Conservation (phyloP, 1,139 yeast species). For the Torulaspora globosa region DNA sequence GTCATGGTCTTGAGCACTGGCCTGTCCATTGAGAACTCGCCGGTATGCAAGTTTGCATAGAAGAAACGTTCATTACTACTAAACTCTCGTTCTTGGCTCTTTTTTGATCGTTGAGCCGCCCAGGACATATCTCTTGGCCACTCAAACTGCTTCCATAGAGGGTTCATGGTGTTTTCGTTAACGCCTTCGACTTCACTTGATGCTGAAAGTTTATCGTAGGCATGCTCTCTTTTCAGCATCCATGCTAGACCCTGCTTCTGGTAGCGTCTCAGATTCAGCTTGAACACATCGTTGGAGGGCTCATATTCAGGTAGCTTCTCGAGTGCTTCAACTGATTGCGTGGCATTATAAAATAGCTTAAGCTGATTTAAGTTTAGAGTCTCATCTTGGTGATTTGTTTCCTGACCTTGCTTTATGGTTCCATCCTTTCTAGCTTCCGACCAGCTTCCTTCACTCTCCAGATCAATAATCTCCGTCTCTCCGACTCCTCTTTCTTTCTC, state of each 20-base stretch:
- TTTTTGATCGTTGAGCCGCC: slow-evolving; percentile 29
- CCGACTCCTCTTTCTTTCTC: slow-evolving; percentile 27
- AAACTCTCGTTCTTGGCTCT: slow-evolving; percentile 1
- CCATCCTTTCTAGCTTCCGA: slow-evolving; percentile 5
- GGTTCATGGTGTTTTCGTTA: slow-evolving; percentile 63
- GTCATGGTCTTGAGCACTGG: slow-evolving; percentile 60
- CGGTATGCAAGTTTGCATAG: slow-evolving; percentile 79
- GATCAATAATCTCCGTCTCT: slow-evolving; percentile 35
- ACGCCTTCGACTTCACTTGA: slow-evolving; percentile 28
- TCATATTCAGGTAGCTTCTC: slow-evolving; percentile 55
- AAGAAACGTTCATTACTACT: slow-evolving; percentile 41
- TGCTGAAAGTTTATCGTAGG: slow-evolving; percentile 39
- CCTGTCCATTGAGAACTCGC: slow-evolving; percentile 65
- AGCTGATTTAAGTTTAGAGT: slow-evolving; percentile 64
- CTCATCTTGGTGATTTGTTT: slow-evolving; percentile 40
- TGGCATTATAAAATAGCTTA: slow-evolving; percentile 65
- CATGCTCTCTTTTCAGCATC: slow-evolving; percentile 70
- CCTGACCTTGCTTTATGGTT: slow-evolving; percentile 20
- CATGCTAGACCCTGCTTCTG: slow-evolving; percentile 80
- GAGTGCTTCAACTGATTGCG: slow-evolving; percentile 50
- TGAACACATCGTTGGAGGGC: slow-evolving; percentile 57
- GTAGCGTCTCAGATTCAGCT: slow-evolving; percentile 57
- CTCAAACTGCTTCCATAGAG: slow-evolving; percentile 73
- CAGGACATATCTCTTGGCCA: slow-evolving; percentile 62
- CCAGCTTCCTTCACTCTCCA: slow-evolving; percentile 24